Evolutionary conservation across 805 yeast genomes (phyloP).

Genomic region (Kuraishia piskuri): DNA sequence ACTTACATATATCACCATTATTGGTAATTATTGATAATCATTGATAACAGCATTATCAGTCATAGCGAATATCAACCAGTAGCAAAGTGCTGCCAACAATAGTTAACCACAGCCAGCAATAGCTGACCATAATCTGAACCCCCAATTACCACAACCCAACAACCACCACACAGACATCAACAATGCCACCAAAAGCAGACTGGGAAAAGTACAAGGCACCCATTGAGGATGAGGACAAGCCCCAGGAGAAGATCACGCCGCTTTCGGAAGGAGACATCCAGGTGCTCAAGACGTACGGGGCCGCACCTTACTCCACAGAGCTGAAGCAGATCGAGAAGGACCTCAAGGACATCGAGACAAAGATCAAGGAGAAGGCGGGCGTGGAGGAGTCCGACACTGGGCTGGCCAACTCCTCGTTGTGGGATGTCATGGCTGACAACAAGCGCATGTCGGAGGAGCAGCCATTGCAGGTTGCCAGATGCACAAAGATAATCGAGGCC

Average conservation of each 20-base stretch:
- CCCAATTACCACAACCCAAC: neutral
- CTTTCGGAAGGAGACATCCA: constrained; percentile 95
- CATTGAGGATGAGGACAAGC: constrained; percentile 50
- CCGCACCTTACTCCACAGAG: constrained; percentile 86
- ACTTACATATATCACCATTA: neutral
- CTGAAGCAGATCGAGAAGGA: constrained; percentile 83
- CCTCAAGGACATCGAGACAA: constrained; percentile 70
- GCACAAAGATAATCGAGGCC: constrained; percentile 90
- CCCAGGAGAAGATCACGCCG: constrained; percentile 73
- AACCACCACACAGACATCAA: neutral
- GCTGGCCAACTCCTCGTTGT: constrained; percentile 89
- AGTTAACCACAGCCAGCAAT: neutral
- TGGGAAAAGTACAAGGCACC: constrained; percentile 97
- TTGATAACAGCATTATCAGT: too few relatives aligned
- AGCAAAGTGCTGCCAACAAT: neutral
- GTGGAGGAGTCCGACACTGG: constrained; percentile 95
- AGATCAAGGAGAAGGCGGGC: constrained; percentile 93
- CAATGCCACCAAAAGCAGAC: constrained; percentile 91
- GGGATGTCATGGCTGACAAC: constrained; percentile 97
- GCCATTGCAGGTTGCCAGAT: constrained; percentile 96
- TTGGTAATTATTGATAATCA: too few relatives aligned
- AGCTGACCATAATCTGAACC: neutral
- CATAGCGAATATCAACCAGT: neutral
- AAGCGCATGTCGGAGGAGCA: constrained; percentile 90
- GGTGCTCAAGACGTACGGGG: constrained; percentile 93